Conservation (phyloP, 1,139 yeast species). For the Ogataea hybrid region DNA sequence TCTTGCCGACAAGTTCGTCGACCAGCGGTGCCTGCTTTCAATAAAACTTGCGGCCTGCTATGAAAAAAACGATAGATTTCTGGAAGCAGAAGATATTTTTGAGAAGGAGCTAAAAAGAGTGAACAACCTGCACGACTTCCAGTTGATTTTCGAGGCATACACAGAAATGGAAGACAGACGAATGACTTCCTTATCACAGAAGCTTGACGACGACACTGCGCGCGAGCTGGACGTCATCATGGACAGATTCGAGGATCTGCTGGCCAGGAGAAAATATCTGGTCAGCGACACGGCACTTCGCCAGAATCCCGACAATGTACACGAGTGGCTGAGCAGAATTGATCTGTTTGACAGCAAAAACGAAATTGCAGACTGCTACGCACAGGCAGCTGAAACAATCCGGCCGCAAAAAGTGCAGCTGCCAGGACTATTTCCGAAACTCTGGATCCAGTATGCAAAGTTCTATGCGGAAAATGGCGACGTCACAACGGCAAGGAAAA, state of each 20-base stretch:
- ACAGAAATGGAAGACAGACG: slow-evolving; percentile 59
- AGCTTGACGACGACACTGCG: slow-evolving; percentile 25
- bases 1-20: slow-evolving; percentile 53
- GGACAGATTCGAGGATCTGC: slow-evolving; percentile 52
- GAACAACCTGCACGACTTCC: slow-evolving; percentile 59
- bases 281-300: too few species aligned
- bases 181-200: slow-evolving; percentile 39
- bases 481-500: too few species aligned
- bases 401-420: too few species aligned
- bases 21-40: slow-evolving; percentile 54
- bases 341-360: too few species aligned
- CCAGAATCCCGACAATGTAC: too few species aligned
- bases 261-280: too few species aligned
- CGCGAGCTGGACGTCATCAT: slow-evolving; percentile 45
- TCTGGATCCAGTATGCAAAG: too few species aligned
- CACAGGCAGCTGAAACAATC: too few species aligned
- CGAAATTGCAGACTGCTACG: too few species aligned
- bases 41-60: slow-evolving; percentile 51
- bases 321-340: too few species aligned
- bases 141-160: slow-evolving; percentile 60
- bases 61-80: slow-evolving; percentile 37
- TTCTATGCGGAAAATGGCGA: too few species aligned
- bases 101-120: slow-evolving; percentile 48
- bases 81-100: slow-evolving; percentile 47
- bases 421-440: too few species aligned